Evolutionary conservation across 805 yeast genomes (phyloP), one percentile per base, ranked within the genome.

Genomic region (Candida manassasensis): DNA sequence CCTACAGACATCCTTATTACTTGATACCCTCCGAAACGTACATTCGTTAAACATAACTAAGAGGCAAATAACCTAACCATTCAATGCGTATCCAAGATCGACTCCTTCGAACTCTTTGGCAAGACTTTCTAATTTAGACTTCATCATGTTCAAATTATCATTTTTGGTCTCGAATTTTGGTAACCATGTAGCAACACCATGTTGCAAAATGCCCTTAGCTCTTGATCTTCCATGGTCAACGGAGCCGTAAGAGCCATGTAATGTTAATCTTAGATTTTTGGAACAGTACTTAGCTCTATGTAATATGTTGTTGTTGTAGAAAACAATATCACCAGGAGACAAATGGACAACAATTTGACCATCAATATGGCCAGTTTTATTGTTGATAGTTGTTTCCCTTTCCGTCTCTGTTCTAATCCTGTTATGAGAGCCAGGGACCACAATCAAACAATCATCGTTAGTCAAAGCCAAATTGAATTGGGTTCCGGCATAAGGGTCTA

Each of bases 221-320:
- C 77, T 54, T 10, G 56, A 44, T 36, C 55, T 53, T 4, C 76
- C 77, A 35, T 50, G 50, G 24, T 59, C 55, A 15, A 40, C 55
- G 41, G 68, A 70, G 3, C 78, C 78, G 41, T 71, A 70, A 2
- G 74, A 65, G 0, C 77, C 78, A 47, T 72, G 78, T 17, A 72
- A 48, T 0, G 77, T 72, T 35, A 70, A 54, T 33, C 78, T 53
- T 35, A 55, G 58, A 21, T 55, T 49, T 19, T 53, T 49, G 21
- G 71, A 50, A 6, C 57, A 52, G 43, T 72, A 72, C 24, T 57
- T 50, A 0, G 68, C 78, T 11, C 78, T 51, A 50, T 72, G 78
- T 31, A 72, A 57, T 33, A 72, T 71, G 43, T 72, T 71, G 42
- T 61, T 63, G 48, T 72, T 70, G 55, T 72, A 72, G 47, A 72